A percentile compares a stretch with the other conserved stretches of the same genome.
Conservation (phyloP, 2,329 filamentous ascomycete species). For the Zymoseptoria brevis region DNA sequence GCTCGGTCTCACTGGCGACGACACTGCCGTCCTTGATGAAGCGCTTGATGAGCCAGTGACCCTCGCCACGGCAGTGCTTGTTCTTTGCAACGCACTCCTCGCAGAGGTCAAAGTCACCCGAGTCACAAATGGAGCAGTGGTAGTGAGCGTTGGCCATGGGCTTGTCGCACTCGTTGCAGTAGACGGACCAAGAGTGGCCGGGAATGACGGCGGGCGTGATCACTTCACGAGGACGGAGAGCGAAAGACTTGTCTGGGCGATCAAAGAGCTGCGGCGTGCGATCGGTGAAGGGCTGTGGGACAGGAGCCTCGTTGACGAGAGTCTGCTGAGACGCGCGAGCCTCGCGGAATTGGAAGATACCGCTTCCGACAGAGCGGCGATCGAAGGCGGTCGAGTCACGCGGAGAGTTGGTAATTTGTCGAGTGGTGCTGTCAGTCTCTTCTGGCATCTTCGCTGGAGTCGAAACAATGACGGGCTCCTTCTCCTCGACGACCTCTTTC, state of each 20-base stretch:
- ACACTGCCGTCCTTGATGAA: conserved; percentile 70
- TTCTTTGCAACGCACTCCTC: conserved; percentile 67
- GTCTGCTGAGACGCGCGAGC: conserved; percentile 26
- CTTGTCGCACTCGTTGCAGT: conserved; percentile 83
- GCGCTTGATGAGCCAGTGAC: conserved; percentile 94
- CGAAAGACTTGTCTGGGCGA: conserved; percentile 20
- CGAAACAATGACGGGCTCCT: conserved; percentile 15
- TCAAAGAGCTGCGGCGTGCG: conserved; percentile 20
- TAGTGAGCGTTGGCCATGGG: conserved; percentile 77
- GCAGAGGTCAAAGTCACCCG: conserved; percentile 92
- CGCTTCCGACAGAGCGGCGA: conserved; percentile 27
- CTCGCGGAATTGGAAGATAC: conserved; percentile 33
- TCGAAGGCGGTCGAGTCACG: conserved; percentile 24
- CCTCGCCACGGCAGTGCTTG: conserved; percentile 65
- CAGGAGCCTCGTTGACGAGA: conserved; percentile 27
- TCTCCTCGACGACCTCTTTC: conserved; percentile 12
- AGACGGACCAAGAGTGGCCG: conserved; percentile 62
- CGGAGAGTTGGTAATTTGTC: neutral
- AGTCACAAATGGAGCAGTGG: conserved; percentile 89
- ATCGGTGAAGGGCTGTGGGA: conserved; percentile 34
- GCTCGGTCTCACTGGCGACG: conserved; percentile 78
- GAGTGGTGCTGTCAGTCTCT: neutral
- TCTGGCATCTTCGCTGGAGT: neutral
- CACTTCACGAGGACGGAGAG: conserved; percentile 35
- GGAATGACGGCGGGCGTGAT: conserved; percentile 25